These are phyloP conservation scores for Vaccinium myrtillus DNA, from an alignment of 148 eudicot species.

Conservation along the genomic window DNA sequence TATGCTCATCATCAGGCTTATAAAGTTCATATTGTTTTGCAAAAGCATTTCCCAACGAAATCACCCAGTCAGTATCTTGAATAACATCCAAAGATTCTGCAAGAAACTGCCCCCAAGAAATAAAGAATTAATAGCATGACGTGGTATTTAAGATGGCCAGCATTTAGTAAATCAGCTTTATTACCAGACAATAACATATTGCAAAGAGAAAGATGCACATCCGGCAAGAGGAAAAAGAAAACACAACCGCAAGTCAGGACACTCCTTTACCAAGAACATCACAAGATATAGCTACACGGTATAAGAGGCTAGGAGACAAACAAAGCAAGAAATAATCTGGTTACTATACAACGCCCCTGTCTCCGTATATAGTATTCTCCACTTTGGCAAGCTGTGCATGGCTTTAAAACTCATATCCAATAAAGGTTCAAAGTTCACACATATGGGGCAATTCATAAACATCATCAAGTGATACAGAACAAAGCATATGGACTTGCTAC, in stretches of 20 bases:
- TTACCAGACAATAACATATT: not conserved
- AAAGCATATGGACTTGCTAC: not conserved
- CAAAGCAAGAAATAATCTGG: not conserved
- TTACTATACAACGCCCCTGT: not conserved
- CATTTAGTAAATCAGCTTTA: not conserved
- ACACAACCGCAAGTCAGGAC: not conserved
- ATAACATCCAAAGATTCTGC: slow-evolving; percentile 96
- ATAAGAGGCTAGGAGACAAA: not conserved
- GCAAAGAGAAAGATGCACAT: not conserved
- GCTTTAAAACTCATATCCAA: not conserved
- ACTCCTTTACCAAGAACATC: not conserved
- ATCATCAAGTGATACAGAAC: not conserved
- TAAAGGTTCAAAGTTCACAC: not conserved
- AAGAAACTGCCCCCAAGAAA: slow-evolving; percentile 63
- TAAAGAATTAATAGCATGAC: slow-evolving; percentile 9
- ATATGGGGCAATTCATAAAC: not conserved
- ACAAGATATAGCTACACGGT: not conserved
- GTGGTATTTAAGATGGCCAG: not conserved
- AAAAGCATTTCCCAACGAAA: slow-evolving; percentile 80
- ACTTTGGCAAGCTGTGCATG: not conserved
- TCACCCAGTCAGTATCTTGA: slow-evolving; percentile 80
- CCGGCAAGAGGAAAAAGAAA: not conserved
- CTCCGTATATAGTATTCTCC: not conserved
- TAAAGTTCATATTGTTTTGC: slow-evolving; percentile 88
- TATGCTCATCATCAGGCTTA: slow-evolving; percentile 81